These are phyloP conservation scores for Kazachstania africana DNA, from an alignment of 805 yeast species.

Conservation along the genomic window DNA sequence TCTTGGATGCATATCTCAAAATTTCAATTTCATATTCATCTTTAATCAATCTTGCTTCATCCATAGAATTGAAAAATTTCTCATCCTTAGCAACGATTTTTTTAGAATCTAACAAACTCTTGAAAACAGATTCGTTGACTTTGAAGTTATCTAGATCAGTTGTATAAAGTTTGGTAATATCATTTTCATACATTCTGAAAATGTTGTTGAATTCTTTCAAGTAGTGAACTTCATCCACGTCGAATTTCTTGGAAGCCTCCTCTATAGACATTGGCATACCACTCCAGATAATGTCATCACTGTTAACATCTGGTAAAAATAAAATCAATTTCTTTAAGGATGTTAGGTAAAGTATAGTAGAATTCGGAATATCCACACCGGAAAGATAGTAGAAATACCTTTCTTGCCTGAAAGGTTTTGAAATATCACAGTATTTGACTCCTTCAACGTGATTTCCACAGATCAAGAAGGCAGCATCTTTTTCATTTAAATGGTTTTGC, in stretches of 20 bases:
- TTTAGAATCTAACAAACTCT: background rate
- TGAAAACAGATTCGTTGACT: constrained; percentile 1
- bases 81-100: constrained; percentile 32
- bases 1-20: constrained; percentile 68
- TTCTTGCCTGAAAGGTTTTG: constrained; percentile 73
- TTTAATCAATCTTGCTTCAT: constrained; percentile 77
- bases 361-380: constrained; percentile 75
- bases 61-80: constrained; percentile 60
- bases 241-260: constrained; percentile 54
- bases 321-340: constrained; percentile 46
- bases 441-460: constrained; percentile 49
- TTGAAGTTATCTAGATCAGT: constrained; percentile 44
- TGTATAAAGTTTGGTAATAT: constrained; percentile 29
- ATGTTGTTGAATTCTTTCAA: constrained; percentile 22
- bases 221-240: constrained; percentile 73
- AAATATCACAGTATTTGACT: constrained; percentile 70
- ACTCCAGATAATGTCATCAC: constrained; percentile 93
- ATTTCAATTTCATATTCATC: constrained; percentile 71
- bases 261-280: constrained; percentile 68
- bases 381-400: constrained; percentile 80
- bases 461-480: constrained; percentile 35
- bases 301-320: constrained; percentile 73
- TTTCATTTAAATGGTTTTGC: constrained; percentile 27
- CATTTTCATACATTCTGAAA: no score
- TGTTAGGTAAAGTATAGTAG: constrained; percentile 51